Evolutionary conservation across 495 filamentous ascomycete genomes (phyloP), one percentile per base, ranked within the genome.

Genomic region (Trichoderma erinaceum): DNA sequence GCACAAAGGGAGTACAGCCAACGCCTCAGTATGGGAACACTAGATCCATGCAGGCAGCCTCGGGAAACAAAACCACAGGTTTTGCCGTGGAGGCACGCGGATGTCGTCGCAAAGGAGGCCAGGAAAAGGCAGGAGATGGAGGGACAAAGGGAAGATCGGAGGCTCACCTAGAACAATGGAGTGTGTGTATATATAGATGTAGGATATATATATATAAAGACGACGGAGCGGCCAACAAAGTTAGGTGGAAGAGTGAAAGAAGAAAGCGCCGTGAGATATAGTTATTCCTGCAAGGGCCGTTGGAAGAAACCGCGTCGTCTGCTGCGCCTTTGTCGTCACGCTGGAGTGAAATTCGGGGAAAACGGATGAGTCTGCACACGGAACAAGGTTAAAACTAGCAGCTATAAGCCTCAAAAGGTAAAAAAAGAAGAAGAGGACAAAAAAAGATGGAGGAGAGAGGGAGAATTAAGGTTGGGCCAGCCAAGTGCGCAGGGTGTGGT

Each of bases 21-120:
- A 32, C 25, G 56, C 56, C 27, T 61, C 56, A 61, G 56, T 25
- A 61, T 61, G 56, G 56, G 56, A 61, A 61, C 56, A 61, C 56
- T 61, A 61, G 56, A 61, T 61, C 56, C 56, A 61, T 61, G 56
- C 56, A 61, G 56, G 56, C 56, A 61, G 56, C 56, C 56, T 61
- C 56, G 56, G 56, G 56, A 61, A 61, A 61, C 56, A 61, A 32
- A 52, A 61, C 27, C 56, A 61, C 56, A 23, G 16, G 56, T 38
- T 38, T 38, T 61, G 56, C 16, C 56, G 27, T 61, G 56, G 56
- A 61, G 56, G 56, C 56, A 61, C 56, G 56, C 56, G 56, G 56
- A 61, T 61, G 16, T 61, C 56, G 56, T 61, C 56, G 56, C 56
- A 61, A 61, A 61, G 25, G 56, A 61, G 5, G 56, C 23, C 56